These are phyloP conservation scores for Aspergillus affinis DNA, from an alignment of 495 filamentous ascomycete species.

Conservation along the genomic window DNA sequence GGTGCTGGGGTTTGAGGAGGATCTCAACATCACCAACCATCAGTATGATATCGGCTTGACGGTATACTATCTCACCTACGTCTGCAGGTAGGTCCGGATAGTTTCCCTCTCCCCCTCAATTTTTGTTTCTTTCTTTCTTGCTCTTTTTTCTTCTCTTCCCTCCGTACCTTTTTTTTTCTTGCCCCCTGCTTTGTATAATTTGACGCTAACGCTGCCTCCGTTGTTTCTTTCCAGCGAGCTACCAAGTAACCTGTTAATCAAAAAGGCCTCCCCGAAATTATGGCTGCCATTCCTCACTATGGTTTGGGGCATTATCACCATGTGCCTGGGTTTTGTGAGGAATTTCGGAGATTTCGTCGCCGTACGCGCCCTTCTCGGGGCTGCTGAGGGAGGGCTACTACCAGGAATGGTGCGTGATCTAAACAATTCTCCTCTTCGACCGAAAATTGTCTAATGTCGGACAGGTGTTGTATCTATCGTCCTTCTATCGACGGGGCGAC, in stretches of 20 bases:
- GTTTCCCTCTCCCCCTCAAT: background rate
- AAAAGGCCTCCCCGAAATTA: constrained; percentile 49
- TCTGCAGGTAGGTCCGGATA: constrained; percentile 36
- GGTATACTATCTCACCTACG: constrained; percentile 66
- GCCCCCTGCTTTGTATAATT: background rate
- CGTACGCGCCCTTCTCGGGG: constrained; percentile 58
- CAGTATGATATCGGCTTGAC: constrained; percentile 65
- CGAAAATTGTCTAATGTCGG: background rate
- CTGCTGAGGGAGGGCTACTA: constrained; percentile 63
- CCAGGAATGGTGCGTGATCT: constrained; percentile 60
- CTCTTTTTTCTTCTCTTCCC: background rate
- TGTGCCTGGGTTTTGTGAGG: constrained; percentile 50
- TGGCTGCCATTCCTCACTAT: constrained; percentile 72
- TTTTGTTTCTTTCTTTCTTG: background rate
- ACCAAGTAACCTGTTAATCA: constrained; percentile 45
- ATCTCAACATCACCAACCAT: constrained; percentile 54
- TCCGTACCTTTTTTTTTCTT: background rate
- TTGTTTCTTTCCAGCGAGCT: constrained; percentile 30
- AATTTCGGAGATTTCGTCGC: constrained; percentile 55
- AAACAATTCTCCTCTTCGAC: background rate
- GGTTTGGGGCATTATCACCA: constrained; percentile 58
- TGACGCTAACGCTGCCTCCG: background rate
- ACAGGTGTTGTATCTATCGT: constrained; percentile 66
- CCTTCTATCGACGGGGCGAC: constrained; percentile 69
- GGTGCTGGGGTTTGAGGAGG: constrained; percentile 57